Evolutionary conservation across 768 basidiomycete genomes (phyloP), one percentile per base, ranked within the genome.

Genomic region (Pleurotus salmoneostramineus): DNA sequence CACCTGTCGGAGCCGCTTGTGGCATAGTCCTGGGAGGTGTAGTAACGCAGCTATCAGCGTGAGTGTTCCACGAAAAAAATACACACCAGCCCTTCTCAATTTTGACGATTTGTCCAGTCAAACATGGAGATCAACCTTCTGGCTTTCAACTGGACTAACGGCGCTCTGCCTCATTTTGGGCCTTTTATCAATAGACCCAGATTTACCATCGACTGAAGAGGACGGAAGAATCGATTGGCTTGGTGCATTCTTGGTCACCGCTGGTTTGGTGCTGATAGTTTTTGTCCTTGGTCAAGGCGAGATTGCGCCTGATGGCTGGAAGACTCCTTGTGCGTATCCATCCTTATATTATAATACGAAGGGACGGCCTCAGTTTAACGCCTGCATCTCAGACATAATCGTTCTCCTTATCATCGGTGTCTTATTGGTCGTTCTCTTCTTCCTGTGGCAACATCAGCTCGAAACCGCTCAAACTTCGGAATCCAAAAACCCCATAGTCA

Each of bases 261-360:
- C 73, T 0, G 89, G 88, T 0, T 71, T 93, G 32, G 81, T 85
- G 0, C 70, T 92, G 1, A 73, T 93, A 56, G 75, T 86, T 5
- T 92, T 91, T 62, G 83, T 84, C 0, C 77, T 93, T 12, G 83
- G 82, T 34, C 81, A 88, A 60, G 87, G 82, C 2, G 74, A 77
- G n/a, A 71, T 77, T 14, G 87, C 83, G 3, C 74, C 80, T 0
- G 47, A 82, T 3, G 80, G 82, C 6, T 91, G 88, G 87, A 70
- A 64, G 34, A 84, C 85, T 0, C 62, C 60, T 15, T 64, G 65
- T 66, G 17, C 31, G 65, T 61, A 46, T 48, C 44, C 37, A 37
- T 36, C 43, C 42, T 56, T 3, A 27, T 3, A 1, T 27, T 27
- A 27, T 27, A 27, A 27, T 27, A 27, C 21, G 21, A 27, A 27